Evolutionary conservation across 768 basidiomycete genomes (phyloP).

Genomic region (Phaeotremella skinneri): DNA sequence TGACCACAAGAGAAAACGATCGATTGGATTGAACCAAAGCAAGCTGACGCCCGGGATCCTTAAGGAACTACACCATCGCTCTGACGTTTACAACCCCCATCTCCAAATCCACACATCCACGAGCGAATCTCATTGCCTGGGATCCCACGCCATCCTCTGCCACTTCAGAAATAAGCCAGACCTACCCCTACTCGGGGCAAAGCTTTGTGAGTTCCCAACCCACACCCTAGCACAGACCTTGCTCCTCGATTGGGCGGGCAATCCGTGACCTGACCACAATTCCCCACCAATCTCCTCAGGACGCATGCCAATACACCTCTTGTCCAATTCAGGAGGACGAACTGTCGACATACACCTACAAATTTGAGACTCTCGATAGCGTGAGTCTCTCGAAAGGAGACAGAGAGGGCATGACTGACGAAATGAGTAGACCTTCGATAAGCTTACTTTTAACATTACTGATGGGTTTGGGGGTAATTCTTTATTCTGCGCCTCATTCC

Average conservation of each 20-base stretch:
- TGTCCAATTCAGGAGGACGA: constrained; percentile 12
- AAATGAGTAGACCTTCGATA: background rate
- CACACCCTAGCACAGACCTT: background rate
- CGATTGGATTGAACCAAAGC: background rate
- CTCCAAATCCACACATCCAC: background rate
- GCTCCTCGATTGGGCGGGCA: too few relatives aligned
- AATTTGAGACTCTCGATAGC: constrained; percentile 14
- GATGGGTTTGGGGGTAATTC: background rate
- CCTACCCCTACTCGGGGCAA: constrained; percentile 2
- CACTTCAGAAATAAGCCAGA: background rate
- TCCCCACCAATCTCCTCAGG: too few relatives aligned
- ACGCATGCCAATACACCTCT: constrained; percentile 22
- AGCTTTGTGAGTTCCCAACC: background rate
- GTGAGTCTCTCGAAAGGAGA: constrained; percentile 5
- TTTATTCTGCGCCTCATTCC: background rate
- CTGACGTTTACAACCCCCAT: background rate
- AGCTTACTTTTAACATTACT: background rate
- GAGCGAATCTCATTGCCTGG: constrained; percentile 1
- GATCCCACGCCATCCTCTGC: background rate
- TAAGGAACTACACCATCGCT: constrained; percentile 1
- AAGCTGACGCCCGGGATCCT: background rate
- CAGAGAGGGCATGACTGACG: background rate
- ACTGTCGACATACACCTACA: constrained; percentile 13
- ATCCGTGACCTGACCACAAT: background rate
- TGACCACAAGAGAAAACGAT: background rate